These are phyloP conservation scores for Morella rubra DNA, from an alignment of 306 rosid genomes.

Conservation along the genomic window DNA sequence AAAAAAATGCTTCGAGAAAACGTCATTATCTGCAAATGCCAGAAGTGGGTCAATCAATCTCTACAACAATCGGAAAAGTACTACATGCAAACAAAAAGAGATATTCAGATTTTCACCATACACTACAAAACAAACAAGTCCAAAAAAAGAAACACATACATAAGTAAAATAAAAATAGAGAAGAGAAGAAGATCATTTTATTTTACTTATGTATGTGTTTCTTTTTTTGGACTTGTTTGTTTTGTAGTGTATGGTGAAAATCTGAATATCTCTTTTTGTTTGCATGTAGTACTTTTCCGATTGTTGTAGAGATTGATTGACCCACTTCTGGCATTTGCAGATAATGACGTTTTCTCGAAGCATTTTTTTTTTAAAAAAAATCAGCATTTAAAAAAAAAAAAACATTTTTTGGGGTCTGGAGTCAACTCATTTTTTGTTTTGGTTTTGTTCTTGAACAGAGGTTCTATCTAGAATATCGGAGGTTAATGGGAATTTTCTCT, in stretches of 20 bases:
- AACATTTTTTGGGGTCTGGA: neutral
- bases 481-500: conserved; percentile 17
- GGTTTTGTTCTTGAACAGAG: neutral
- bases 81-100: conserved; percentile 34
- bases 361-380: conserved; percentile 23
- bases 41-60: conserved; percentile 45
- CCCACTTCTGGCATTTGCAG: conserved; percentile 49
- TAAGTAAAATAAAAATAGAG: neutral
- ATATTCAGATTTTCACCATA: conserved; percentile 8
- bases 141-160: neutral
- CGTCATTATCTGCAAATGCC: conserved; percentile 62
- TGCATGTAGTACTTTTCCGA: conserved; percentile 29
- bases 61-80: conserved; percentile 26
- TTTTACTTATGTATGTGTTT: neutral
- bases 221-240: conserved; percentile 21
- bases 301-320: conserved; percentile 38
- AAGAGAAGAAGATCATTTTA: no score
- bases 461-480: neutral
- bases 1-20: conserved; percentile 40
- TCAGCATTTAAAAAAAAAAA: neutral
- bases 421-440: neutral
- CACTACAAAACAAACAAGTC: conserved; percentile 15
- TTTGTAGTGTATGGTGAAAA: conserved; percentile 7
- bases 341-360: conserved; percentile 61
- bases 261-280: conserved; percentile 19